Conservation (phyloP, 2,329 filamentous ascomycete genomes). For the Parafenestella ontariensis region DNA sequence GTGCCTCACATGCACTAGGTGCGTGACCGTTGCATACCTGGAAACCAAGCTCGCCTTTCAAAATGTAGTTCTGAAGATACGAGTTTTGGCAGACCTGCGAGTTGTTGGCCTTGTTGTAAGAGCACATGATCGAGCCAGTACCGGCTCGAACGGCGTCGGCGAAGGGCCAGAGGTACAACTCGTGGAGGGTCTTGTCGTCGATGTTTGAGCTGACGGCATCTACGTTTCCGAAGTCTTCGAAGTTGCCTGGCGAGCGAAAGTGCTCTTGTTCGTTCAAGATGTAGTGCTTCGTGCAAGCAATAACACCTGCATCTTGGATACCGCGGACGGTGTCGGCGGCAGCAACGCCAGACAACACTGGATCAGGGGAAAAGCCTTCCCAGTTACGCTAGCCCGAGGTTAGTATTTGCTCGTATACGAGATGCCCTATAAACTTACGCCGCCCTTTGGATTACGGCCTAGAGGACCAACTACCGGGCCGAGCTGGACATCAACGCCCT, state of each 20-base stretch:
- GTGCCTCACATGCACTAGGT: not conserved
- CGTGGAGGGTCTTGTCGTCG: conserved; percentile 69
- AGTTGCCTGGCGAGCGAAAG: conserved; percentile 69
- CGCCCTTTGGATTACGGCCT: conserved; percentile 71
- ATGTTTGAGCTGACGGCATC: conserved; percentile 68
- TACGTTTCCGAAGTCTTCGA: conserved; percentile 66
- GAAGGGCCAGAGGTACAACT: conserved; percentile 68
- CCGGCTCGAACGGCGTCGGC: conserved; percentile 60
- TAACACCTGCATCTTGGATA: conserved; percentile 81
- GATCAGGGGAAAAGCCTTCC: conserved; percentile 71
- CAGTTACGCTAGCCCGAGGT: conserved; percentile 31
- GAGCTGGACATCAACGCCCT: conserved; percentile 77
- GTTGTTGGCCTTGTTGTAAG: conserved; percentile 82
- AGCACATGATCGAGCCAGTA: conserved; percentile 62
- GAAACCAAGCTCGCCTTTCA: conserved; percentile 83
- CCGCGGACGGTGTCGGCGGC: conserved; percentile 77
- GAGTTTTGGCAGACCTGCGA: conserved; percentile 82
- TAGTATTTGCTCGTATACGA: not conserved
- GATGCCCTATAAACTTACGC: conserved; percentile 60
- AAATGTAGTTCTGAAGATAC: conserved; percentile 73
- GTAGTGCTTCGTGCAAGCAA: conserved; percentile 74
- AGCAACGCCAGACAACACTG: conserved; percentile 74
- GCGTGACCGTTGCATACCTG: conserved; percentile 50
- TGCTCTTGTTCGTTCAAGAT: conserved; percentile 68
- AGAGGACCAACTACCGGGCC: conserved; percentile 80